Conservation (phyloP, 2,329 filamentous ascomycete genomes). For the Colletotrichum echinochloae region DNA sequence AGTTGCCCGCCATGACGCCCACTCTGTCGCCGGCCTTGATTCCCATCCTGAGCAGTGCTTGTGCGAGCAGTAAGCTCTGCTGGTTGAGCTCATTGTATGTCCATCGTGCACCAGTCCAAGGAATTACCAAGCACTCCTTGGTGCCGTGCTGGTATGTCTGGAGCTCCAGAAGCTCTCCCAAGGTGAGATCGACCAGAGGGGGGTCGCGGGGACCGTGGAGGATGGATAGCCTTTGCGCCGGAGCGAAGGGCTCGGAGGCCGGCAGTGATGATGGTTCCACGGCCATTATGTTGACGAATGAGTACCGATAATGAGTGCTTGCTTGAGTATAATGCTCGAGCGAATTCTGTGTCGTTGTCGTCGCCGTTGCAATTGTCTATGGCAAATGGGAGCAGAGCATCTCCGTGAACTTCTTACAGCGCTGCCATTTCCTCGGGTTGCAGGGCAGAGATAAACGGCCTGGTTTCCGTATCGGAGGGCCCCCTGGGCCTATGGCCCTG, state of each 20-base stretch:
- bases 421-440: conserved; percentile 18
- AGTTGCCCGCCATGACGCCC: conserved; percentile 81
- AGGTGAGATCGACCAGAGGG: conserved; percentile 76
- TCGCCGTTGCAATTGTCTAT: conserved; percentile 20
- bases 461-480: conserved; percentile 1
- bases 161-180: conserved; percentile 78
- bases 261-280: conserved; percentile 46
- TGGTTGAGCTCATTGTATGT: conserved; percentile 74
- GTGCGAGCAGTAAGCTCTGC: conserved; percentile 71
- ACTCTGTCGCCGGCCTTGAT: conserved; percentile 77
- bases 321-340: not conserved
- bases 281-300: conserved; percentile 45
- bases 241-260: conserved; percentile 44
- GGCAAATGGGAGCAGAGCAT: conserved; percentile 12
- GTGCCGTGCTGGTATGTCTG: conserved; percentile 75
- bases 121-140: conserved; percentile 77
- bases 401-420: conserved; percentile 14
- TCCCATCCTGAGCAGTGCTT: conserved; percentile 74
- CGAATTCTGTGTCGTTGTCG: conserved; percentile 10
- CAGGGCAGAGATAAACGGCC: conserved; percentile 31
- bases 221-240: conserved; percentile 63
- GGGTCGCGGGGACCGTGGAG: conserved; percentile 77
- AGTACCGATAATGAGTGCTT: conserved; percentile 1
- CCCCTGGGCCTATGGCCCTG: conserved; percentile 20
- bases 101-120: conserved; percentile 82